These are phyloP conservation scores for Trichoderma sp. DNA, from an alignment of 2,329 filamentous ascomycete genomes.

Conservation along the genomic window DNA sequence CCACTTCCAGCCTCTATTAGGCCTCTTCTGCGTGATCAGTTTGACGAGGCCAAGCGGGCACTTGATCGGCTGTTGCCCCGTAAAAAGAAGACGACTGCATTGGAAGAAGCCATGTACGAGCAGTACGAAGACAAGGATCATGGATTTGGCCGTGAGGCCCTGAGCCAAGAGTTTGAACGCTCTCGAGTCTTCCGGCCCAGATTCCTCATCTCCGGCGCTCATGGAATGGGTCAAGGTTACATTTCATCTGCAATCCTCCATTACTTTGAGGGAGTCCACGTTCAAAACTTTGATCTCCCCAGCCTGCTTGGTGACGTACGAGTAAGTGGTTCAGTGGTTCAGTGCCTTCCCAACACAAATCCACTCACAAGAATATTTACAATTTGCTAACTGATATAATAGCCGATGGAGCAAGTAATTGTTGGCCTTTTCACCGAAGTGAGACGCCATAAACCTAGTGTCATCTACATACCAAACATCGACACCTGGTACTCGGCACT, in stretches of 20 bases:
- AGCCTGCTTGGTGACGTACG: conserved; percentile 83
- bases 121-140: conserved; percentile 79
- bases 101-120: conserved; percentile 93
- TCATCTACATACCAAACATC: conserved; percentile 90
- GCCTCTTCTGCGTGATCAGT: conserved; percentile 74
- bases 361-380: not conserved
- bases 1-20: conserved; percentile 79
- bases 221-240: conserved; percentile 94
- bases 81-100: conserved; percentile 81
- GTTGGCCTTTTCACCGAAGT: conserved; percentile 91
- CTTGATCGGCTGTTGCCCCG: conserved; percentile 79
- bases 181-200: conserved; percentile 87
- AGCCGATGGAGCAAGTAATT: conserved; percentile 81
- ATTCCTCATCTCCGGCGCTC: conserved; percentile 75
- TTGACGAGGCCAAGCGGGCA: conserved; percentile 67
- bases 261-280: conserved; percentile 89
- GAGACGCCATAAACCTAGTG: conserved; percentile 89
- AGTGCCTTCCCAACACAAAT: not conserved
- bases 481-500: conserved; percentile 78
- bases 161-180: conserved; percentile 77
- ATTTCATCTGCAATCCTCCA: conserved; percentile 82
- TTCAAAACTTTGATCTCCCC: conserved; percentile 90
- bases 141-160: conserved; percentile 80
- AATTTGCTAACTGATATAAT: conserved; percentile 29
- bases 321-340: conserved; percentile 52